Conservation (phyloP, 805 yeast species). For the Cyberlindnera maritima region DNA sequence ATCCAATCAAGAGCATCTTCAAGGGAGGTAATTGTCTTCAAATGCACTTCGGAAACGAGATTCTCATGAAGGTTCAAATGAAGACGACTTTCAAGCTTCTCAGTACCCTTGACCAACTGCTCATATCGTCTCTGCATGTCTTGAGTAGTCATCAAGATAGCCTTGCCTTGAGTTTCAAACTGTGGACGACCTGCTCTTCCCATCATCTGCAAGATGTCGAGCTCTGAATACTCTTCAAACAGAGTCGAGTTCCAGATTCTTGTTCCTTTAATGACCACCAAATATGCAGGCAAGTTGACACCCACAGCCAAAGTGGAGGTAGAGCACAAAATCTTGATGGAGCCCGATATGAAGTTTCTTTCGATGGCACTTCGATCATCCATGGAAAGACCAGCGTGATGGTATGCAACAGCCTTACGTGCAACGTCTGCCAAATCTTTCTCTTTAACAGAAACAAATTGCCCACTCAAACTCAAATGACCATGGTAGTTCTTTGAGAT, state of each 20-base stretch:
- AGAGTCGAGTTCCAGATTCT: slow-evolving; percentile 52
- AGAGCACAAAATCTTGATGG: slow-evolving; percentile 45
- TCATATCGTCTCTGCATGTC: slow-evolving; percentile 37
- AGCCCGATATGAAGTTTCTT: slow-evolving; percentile 40
- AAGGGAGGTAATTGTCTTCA: slow-evolving; percentile 36
- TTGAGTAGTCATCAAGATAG: slow-evolving; percentile 45
- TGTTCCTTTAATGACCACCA: slow-evolving; percentile 61
- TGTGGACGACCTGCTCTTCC: slow-evolving; percentile 67
- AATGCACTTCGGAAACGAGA: slow-evolving; percentile 42
- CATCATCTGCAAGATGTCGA: slow-evolving; percentile 60
- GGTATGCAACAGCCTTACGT: slow-evolving; percentile 39
- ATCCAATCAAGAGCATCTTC: slow-evolving; percentile 46
- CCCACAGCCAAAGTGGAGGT: slow-evolving; percentile 64
- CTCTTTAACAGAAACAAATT: slow-evolving; percentile 13
- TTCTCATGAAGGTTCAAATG: slow-evolving; percentile 39
- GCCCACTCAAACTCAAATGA: not conserved
- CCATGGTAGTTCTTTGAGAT: slow-evolving; percentile 25
- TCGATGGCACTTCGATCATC: slow-evolving; percentile 48
- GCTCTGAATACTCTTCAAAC: slow-evolving; percentile 50
- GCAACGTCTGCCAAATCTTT: slow-evolving; percentile 27
- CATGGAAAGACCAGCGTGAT: slow-evolving; percentile 55
- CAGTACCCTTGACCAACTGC: slow-evolving; percentile 39
- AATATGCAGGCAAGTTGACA: slow-evolving; percentile 58
- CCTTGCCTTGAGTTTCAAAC: slow-evolving; percentile 46
- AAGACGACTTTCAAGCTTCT: slow-evolving; percentile 45